A percentile compares a stretch with the other conserved stretches of the same genome.
Conservation (phyloP, 306 rosid species). For the Canavalia ensiformis region DNA sequence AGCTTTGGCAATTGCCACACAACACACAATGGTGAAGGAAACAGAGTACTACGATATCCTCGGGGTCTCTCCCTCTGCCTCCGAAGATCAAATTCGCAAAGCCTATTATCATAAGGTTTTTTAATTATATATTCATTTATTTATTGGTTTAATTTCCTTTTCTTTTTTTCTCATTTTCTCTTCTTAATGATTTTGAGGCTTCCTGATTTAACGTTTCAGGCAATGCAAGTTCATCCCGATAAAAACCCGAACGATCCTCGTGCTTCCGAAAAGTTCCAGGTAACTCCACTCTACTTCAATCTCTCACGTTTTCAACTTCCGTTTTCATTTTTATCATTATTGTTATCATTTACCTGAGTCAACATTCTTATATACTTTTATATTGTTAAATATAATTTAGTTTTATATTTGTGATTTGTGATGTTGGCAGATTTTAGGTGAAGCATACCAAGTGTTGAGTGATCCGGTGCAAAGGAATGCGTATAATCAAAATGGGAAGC, state of each 20-base stretch:
- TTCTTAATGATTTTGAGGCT: neutral
- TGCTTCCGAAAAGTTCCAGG: constrained; percentile 84
- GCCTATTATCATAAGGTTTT: constrained; percentile 89
- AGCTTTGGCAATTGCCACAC: constrained; percentile 10
- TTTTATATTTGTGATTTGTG: neutral
- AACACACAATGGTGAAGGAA: constrained; percentile 73
- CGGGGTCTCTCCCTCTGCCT: constrained; percentile 70
- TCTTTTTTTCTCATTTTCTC: too few relatives aligned
- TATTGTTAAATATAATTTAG: neutral
- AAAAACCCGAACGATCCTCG: constrained; percentile 87
- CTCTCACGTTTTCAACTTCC: neutral
- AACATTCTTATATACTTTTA: neutral
- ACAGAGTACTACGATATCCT: constrained; percentile 87
- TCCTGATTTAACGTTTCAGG: constrained; percentile 55
- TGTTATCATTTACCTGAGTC: neutral
- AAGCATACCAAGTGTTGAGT: constrained; percentile 92
- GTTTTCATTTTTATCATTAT: neutral
- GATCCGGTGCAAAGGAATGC: constrained; percentile 81
- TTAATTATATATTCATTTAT: neutral
- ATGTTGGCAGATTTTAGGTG: constrained; percentile 71
- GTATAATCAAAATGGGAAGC: constrained; percentile 86
- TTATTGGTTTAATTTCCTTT: neutral
- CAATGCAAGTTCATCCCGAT: constrained; percentile 97
- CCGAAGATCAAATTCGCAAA: constrained; percentile 86
- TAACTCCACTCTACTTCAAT: neutral